Conservation (phyloP, 2,329 filamentous ascomycete species). For the Aulographum hederae region DNA sequence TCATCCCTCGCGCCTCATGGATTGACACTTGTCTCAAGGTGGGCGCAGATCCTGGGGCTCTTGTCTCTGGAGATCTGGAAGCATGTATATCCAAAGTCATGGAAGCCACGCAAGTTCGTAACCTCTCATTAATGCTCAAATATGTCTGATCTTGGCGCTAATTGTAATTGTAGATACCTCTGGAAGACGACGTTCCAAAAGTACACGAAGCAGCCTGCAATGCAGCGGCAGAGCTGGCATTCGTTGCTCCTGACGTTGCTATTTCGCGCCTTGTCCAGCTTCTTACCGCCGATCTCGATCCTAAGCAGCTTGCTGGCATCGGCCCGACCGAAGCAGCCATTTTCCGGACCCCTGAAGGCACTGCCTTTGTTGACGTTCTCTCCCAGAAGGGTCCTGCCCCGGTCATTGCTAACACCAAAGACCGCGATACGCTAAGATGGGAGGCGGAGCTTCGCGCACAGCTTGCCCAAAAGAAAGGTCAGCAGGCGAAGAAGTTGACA, state of each 20-base stretch:
- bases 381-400: constrained; percentile 57
- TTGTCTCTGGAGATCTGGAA: constrained; percentile 47
- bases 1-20: constrained; percentile 69
- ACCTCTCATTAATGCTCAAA: no score
- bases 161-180: no score
- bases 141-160: no score
- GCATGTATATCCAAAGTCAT: constrained; percentile 51
- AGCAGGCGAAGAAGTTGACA: constrained; percentile 71
- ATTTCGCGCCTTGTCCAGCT: constrained; percentile 58
- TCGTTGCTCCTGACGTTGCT: constrained; percentile 73
- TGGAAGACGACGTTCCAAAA: constrained; percentile 9
- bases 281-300: constrained; percentile 55
- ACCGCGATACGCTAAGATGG: constrained; percentile 94
- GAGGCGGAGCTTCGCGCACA: constrained; percentile 80
- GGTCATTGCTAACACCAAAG: constrained; percentile 73
- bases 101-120: constrained; percentile 31
- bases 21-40: constrained; percentile 72
- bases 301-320: constrained; percentile 48
- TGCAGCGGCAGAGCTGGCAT: constrained; percentile 78
- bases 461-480: constrained; percentile 79
- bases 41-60: constrained; percentile 62
- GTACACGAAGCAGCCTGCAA: constrained; percentile 59
- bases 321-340: constrained; percentile 85
- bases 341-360: constrained; percentile 76
- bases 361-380: constrained; percentile 75